Evolutionary conservation across 805 yeast genomes (phyloP).

Genomic region (Spathaspora girioi): DNA sequence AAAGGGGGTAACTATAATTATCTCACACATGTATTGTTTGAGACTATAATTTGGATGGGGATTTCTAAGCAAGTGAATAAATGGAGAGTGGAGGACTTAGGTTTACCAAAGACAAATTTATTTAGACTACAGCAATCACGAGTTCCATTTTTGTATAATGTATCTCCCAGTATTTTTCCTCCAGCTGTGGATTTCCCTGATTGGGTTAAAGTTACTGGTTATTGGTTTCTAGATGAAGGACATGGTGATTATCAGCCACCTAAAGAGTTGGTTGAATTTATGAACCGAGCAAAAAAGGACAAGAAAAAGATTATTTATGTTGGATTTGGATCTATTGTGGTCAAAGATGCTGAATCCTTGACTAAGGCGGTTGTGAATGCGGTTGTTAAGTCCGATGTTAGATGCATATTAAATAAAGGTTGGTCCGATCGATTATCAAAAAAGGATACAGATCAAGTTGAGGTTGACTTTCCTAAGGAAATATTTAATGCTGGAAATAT

Average conservation of each 20-base stretch:
- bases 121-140: slow-evolving; percentile 69
- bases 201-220: slow-evolving; percentile 95
- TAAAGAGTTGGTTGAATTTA: slow-evolving; percentile 51
- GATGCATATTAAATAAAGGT: slow-evolving; percentile 87
- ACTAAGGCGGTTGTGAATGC: slow-evolving; percentile 78
- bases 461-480: slow-evolving; percentile 56
- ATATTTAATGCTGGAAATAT: slow-evolving; percentile 67
- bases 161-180: slow-evolving; percentile 84
- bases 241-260: slow-evolving; percentile 58
- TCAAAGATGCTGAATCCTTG: slow-evolving; percentile 71
- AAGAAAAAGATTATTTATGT: slow-evolving; percentile 77
- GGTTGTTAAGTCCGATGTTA: slow-evolving; percentile 72
- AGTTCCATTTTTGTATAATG: slow-evolving; percentile 85
- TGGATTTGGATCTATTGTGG: slow-evolving; percentile 96
- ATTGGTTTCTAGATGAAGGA: slow-evolving; percentile 85
- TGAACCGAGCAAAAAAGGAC: slow-evolving; percentile 55
- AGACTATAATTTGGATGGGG: slow-evolving; percentile 91
- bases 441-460: slow-evolving; percentile 24
- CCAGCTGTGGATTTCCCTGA: slow-evolving; percentile 92
- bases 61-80: slow-evolving; percentile 80
- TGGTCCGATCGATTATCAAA: slow-evolving; percentile 78
- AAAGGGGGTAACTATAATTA: slow-evolving; percentile 91
- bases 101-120: slow-evolving; percentile 65
- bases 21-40: slow-evolving; percentile 89
- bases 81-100: slow-evolving; percentile 74